Evolutionary conservation across 75 land plant genomes (phyloP).

Genomic region (Chamaecyparis obtusa): DNA sequence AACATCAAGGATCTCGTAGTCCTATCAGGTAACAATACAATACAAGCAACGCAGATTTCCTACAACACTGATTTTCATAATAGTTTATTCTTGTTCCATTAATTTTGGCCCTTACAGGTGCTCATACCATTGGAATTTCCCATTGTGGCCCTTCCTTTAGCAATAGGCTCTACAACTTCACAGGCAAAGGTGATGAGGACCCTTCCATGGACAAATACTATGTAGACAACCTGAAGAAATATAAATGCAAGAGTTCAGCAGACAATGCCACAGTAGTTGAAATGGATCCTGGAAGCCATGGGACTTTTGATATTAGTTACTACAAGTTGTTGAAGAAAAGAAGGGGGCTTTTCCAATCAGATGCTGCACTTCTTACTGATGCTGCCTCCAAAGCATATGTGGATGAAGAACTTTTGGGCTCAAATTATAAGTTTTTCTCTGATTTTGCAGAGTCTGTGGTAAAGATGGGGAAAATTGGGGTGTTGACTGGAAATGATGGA

Average conservation of each 20-base stretch:
- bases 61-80: neutral
- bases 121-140: constrained; percentile 22
- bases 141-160: constrained; percentile 17
- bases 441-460: constrained; percentile 27
- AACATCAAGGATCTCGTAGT: constrained; percentile 43
- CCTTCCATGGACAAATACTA: constrained; percentile 19
- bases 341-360: constrained; percentile 18
- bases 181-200: constrained; percentile 19
- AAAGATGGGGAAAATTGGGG: constrained; percentile 39
- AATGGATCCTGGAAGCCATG: constrained; percentile 12
- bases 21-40: constrained; percentile 31
- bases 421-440: constrained; percentile 13
- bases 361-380: constrained; percentile 15
- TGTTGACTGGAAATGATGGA: constrained; percentile 15
- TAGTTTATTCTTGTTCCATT: no score
- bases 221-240: constrained; percentile 11
- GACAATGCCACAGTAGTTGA: neutral
- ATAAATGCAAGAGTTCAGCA: constrained; percentile 6
- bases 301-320: constrained; percentile 13
- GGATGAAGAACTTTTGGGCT: neutral
- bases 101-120: constrained; percentile 12
- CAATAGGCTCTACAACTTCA: constrained; percentile 32
- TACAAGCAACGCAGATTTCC: neutral
- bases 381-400: neutral
- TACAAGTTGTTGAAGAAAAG: constrained; percentile 1